phyloP scores from a whole-genome alignment of 2,329 filamentous ascomycete genomes.

The Aspergillus pseudotamarii region DNA sequence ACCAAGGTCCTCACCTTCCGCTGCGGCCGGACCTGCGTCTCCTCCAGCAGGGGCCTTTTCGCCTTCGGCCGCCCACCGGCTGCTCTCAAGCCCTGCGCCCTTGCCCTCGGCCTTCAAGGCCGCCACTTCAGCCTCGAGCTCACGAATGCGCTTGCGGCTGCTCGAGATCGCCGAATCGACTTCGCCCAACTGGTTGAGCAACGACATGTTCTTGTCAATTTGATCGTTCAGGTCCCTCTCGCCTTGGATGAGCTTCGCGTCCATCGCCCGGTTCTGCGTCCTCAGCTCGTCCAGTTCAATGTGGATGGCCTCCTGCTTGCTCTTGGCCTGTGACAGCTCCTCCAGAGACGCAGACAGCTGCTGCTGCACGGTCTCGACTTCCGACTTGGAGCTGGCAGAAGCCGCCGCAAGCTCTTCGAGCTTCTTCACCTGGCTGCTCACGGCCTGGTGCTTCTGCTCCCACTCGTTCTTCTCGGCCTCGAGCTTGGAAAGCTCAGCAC shows the following conservation, averaged over 20 bases:
- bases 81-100: slow-evolving; percentile 37
- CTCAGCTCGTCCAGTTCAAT: slow-evolving; percentile 37
- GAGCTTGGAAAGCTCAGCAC: slow-evolving; percentile 51
- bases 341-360: slow-evolving; percentile 38
- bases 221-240: slow-evolving; percentile 43
- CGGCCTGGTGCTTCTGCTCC: slow-evolving; percentile 41
- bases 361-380: slow-evolving; percentile 67
- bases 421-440: slow-evolving; percentile 67
- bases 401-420: slow-evolving; percentile 81
- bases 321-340: slow-evolving; percentile 35
- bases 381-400: slow-evolving; percentile 71
- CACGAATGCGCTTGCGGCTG: slow-evolving; percentile 40
- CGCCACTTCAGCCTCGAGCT: slow-evolving; percentile 42
- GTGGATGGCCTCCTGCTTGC: slow-evolving; percentile 31
- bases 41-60: slow-evolving; percentile 32
- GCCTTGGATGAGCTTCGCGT: slow-evolving; percentile 36
- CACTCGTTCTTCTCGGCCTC: slow-evolving; percentile 49
- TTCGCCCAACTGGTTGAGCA: slow-evolving; percentile 43
- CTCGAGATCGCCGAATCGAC: slow-evolving; percentile 39
- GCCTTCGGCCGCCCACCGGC: slow-evolving; percentile 45
- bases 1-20: slow-evolving; percentile 52
- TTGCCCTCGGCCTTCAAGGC: slow-evolving; percentile 41
- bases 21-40: slow-evolving; percentile 37
- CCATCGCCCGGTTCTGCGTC: slow-evolving; percentile 32
- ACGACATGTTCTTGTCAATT: slow-evolving; percentile 45